A percentile compares a stretch with the other conserved stretches of the same genome.
Conservation (phyloP, 306 rosid genomes). For the Morella rubra region DNA sequence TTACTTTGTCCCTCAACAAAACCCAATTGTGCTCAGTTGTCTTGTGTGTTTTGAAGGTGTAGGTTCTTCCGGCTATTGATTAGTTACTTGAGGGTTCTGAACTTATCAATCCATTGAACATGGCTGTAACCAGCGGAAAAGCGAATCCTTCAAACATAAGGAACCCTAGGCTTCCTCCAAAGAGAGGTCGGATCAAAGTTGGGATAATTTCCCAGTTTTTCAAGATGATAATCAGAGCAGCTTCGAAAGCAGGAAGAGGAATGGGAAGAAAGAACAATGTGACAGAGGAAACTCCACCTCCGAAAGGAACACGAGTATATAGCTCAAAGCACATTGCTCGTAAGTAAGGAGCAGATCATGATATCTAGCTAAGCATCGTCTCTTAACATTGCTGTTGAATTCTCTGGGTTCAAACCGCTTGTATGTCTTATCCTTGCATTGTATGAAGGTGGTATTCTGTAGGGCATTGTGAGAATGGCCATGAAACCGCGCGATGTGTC, state of each 20-base stretch:
- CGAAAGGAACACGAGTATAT: background rate
- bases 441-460: background rate
- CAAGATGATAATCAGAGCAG: slow-evolving; percentile 18
- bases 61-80: background rate
- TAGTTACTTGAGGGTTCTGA: background rate
- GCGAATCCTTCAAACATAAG: background rate
- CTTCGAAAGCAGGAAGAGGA: slow-evolving; percentile 18
- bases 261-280: slow-evolving; percentile 12
- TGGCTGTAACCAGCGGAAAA: background rate
- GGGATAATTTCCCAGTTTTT: slow-evolving; percentile 19
- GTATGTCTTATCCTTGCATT: too few species aligned
- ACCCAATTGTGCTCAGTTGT: background rate
- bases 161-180: slow-evolving; percentile 30
- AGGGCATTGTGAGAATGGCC: background rate
- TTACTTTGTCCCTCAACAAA: background rate
- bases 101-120: background rate
- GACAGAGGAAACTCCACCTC: background rate
- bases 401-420: background rate
- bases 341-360: background rate
- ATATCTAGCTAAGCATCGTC: background rate
- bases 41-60: too few species aligned
- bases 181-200: slow-evolving; percentile 38
- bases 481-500: too few species aligned
- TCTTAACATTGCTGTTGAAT: background rate
- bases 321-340: background rate